Evolutionary conservation across 2,329 filamentous ascomycete species (phyloP).

Genomic region (Aspergillus sp.): DNA sequence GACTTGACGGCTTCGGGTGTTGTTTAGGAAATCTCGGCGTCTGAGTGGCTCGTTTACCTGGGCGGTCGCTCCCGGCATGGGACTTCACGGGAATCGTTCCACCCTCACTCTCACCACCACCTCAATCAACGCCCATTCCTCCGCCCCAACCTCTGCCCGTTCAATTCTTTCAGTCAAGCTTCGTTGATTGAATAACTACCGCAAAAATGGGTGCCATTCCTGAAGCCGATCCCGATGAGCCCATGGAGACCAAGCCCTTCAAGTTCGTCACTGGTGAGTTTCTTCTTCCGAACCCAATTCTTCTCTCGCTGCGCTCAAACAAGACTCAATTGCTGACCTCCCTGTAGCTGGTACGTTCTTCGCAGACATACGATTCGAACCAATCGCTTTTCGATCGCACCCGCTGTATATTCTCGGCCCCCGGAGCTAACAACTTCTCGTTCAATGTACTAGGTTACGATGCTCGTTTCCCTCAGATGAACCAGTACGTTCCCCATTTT

Average conservation of each 20-base stretch:
- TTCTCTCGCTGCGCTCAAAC: constrained; percentile 24
- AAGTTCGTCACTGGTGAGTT: constrained; percentile 98
- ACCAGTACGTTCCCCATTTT: constrained; percentile 52
- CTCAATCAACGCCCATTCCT: constrained; percentile 22
- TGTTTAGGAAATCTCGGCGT: constrained; percentile 36
- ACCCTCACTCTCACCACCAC: constrained; percentile 20
- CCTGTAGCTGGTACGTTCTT: constrained; percentile 49
- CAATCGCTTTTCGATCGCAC: constrained; percentile 9
- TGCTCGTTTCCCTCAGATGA: constrained; percentile 97
- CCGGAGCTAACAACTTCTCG: constrained; percentile 8
- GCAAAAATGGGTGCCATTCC: constrained; percentile 80
- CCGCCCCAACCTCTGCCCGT: constrained; percentile 18
- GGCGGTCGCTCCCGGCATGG: constrained; percentile 39
- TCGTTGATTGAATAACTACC: constrained; percentile 20
- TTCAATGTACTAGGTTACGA: constrained; percentile 74
- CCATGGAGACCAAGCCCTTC: constrained; percentile 96
- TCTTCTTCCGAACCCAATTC: constrained; percentile 16
- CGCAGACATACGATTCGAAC: constrained; percentile 13
- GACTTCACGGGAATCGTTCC: constrained; percentile 31
- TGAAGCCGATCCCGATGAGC: constrained; percentile 64
- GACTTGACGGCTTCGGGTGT: constrained; percentile 24
- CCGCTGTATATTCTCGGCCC: constrained; percentile 7
- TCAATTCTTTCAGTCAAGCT: constrained; percentile 14
- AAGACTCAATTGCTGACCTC: constrained; percentile 42
- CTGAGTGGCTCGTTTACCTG: constrained; percentile 38